Conservation (phyloP, 495 filamentous ascomycete species). For the Cairneyella variabilis region DNA sequence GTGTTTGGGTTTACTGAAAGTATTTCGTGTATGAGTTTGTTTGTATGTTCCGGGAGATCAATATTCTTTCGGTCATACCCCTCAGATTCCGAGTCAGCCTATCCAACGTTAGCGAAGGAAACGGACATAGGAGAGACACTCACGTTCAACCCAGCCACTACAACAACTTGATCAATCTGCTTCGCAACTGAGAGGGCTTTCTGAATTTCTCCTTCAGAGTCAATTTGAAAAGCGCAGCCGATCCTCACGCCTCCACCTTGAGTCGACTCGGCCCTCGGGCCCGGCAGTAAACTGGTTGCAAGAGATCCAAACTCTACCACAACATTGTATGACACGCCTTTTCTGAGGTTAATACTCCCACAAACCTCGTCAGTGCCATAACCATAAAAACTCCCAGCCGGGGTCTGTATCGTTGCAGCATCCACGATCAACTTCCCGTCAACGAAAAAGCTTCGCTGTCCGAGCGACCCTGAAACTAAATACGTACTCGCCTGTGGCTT, state of each 20-base stretch:
- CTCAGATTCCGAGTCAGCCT: conserved; percentile 53
- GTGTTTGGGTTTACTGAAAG: too few species aligned
- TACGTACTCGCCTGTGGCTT: conserved; percentile 44
- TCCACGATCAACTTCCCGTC: conserved; percentile 65
- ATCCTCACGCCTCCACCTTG: conserved; percentile 63
- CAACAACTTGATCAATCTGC: conserved; percentile 63
- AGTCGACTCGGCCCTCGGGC: conserved; percentile 45
- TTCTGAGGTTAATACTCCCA: conserved; percentile 49
- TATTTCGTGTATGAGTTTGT: conserved; percentile 71
- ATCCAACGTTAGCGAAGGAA: conserved; percentile 44
- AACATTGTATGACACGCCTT: conserved; percentile 57
- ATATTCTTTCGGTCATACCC: conserved; percentile 65
- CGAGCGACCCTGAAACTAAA: conserved; percentile 70
- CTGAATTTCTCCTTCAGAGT: conserved; percentile 53
- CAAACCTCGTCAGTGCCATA: conserved; percentile 58
- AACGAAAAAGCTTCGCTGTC: conserved; percentile 59
- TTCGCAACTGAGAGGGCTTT: conserved; percentile 60
- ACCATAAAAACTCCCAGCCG: conserved; percentile 59
- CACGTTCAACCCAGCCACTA: conserved; percentile 70
- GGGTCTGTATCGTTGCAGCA: conserved; percentile 56
- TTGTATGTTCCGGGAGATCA: conserved; percentile 62
- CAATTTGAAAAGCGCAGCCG: conserved; percentile 54
- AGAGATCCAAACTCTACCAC: conserved; percentile 63
- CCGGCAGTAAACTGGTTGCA: conserved; percentile 56
- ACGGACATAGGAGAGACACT: conserved; percentile 57